These are phyloP conservation scores for Ettlia oleoabundans DNA, from an alignment of 139 green algal genomes.

Conservation along the genomic window DNA sequence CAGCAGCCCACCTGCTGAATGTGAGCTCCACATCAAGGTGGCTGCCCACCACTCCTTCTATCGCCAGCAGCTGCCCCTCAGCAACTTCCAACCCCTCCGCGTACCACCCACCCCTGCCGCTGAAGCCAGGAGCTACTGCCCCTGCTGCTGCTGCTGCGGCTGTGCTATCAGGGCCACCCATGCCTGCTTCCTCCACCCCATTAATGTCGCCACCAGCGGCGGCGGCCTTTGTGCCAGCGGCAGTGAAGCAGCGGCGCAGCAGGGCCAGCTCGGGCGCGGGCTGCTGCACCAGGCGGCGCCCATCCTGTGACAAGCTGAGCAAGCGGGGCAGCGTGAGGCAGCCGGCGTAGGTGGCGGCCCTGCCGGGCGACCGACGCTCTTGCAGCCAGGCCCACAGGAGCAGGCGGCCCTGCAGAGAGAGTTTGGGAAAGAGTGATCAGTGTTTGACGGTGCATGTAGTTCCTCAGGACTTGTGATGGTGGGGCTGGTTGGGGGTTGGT, in stretches of 20 bases:
- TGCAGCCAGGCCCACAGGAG: slow-evolving; percentile 91
- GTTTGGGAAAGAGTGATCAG: too few relatives aligned
- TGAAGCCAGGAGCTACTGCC: not conserved
- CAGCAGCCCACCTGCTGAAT: slow-evolving; percentile 7
- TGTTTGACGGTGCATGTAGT: too few relatives aligned
- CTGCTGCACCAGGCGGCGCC: slow-evolving; percentile 54
- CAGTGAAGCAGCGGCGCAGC: slow-evolving; percentile 26
- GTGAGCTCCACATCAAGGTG: slow-evolving; percentile 14
- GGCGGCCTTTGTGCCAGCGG: not conserved
- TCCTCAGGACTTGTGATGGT: too few relatives aligned
- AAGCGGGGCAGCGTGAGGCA: slow-evolving; percentile 81
- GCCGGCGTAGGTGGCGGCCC: slow-evolving; percentile 80
- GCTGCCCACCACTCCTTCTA: not conserved
- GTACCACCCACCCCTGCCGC: slow-evolving; percentile 6
- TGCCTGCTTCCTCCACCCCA: too few relatives aligned
- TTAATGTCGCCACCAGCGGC: not conserved
- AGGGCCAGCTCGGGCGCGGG: slow-evolving; percentile 46
- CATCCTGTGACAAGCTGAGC: slow-evolving; percentile 42
- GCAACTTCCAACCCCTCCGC: not conserved
- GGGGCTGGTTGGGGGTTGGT: too few relatives aligned
- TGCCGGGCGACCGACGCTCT: slow-evolving; percentile 70
- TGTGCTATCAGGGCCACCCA: not conserved
- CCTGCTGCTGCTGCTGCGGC: not conserved
- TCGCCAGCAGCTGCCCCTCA: slow-evolving; percentile 20
- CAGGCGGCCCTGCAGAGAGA: slow-evolving; percentile 71